A percentile compares a stretch with the other conserved stretches of the same genome.
Evolutionary conservation across 257 asterid species (phyloP).

Genomic region (Capsicum baccatum): DNA sequence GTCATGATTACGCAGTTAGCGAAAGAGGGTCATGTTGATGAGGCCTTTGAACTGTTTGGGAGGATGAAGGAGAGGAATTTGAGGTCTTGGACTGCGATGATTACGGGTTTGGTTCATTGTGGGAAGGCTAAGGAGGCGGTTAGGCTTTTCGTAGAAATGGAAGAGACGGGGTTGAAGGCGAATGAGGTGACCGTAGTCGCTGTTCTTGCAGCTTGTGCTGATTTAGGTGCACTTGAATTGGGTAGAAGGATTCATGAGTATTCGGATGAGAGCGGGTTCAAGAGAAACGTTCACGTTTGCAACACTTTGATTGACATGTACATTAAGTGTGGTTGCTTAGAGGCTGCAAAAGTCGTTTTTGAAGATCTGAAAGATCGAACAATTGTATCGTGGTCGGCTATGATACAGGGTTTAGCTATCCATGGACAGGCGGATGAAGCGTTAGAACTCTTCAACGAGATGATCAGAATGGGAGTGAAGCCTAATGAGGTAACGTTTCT

Average conservation of each 20-base stretch:
- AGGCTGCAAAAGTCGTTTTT: slow-evolving; percentile 57
- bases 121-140: slow-evolving; percentile 64
- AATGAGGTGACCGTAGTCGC: slow-evolving; percentile 74
- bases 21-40: slow-evolving; percentile 53
- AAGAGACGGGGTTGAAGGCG: slow-evolving; percentile 48
- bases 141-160: slow-evolving; percentile 55
- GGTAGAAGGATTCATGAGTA: slow-evolving; percentile 62
- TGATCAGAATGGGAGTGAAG: slow-evolving; percentile 55
- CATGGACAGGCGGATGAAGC: slow-evolving; percentile 66
- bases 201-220: slow-evolving; percentile 70
- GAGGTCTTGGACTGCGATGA: slow-evolving; percentile 79
- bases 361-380: slow-evolving; percentile 52
- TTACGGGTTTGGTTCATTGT: slow-evolving; percentile 65
- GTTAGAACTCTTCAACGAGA: slow-evolving; percentile 51
- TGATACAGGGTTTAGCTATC: slow-evolving; percentile 75
- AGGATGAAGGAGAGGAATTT: slow-evolving; percentile 64
- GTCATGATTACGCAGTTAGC: slow-evolving; percentile 64
- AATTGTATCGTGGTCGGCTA: slow-evolving; percentile 71
- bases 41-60: slow-evolving; percentile 52
- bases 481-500: slow-evolving; percentile 69
- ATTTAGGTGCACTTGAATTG: slow-evolving; percentile 63
- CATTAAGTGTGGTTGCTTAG: slow-evolving; percentile 64
- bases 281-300: slow-evolving; percentile 46
- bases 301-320: slow-evolving; percentile 73
- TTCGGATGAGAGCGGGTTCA: slow-evolving; percentile 46